Base-by-base conservation (phyloP, 495 filamentous ascomycete species). In the Talaromyces proteolyticus region DNA sequence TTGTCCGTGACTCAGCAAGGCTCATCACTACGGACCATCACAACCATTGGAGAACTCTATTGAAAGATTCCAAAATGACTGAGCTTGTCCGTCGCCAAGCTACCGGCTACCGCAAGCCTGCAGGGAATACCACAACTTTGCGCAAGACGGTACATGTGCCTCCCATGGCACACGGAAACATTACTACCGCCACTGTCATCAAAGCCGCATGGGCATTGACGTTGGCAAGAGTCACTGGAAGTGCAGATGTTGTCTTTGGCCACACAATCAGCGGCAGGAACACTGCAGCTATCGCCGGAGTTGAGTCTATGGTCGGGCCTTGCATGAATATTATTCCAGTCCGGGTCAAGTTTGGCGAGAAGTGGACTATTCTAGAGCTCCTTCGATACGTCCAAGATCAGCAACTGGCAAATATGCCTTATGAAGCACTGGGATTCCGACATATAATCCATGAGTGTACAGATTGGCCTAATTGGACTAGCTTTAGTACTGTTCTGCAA, bases 271-370 rank as follows among this genome's bases (percentile, higher is more conserved):
- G 73, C 42, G 78, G 85, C 3, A 76, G 86, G 17, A 78, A 77
- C 49, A 69, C 72, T 12, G 42, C 42, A 38, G 68, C 70, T 21
- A 55, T 85, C 4, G 69, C 71, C 4, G 74, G 77, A 2, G 66
- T 83, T 18, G 78, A 78, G 23, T 70, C 60, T 52, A 78, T 76
- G 16, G 65, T 80, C 40, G 79, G 79, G 0, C 77, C 77, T 4
- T 86, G 81, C 54, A 62, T 84, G 48, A 84, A 85, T 53, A 67
- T 82, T 14, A 61, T 84, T 2, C 81, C 81, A 0, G 74, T 84
- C 0, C 68, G 80, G 6, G 75, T 84, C 16, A 64, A 66, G 10
- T 73, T 83, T 49, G 54, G 63, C 12, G 66, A 71, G 4, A 64
- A 60, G 18, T 76, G 69, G 72, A 79, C 70, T 6, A 70, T 61